Percentiles rank a stretch among this genome's conserved stretches.
These are phyloP conservation scores for Xylariaceae sp. DNA, from an alignment of 2,329 filamentous ascomycete genomes.

Conservation along the genomic window DNA sequence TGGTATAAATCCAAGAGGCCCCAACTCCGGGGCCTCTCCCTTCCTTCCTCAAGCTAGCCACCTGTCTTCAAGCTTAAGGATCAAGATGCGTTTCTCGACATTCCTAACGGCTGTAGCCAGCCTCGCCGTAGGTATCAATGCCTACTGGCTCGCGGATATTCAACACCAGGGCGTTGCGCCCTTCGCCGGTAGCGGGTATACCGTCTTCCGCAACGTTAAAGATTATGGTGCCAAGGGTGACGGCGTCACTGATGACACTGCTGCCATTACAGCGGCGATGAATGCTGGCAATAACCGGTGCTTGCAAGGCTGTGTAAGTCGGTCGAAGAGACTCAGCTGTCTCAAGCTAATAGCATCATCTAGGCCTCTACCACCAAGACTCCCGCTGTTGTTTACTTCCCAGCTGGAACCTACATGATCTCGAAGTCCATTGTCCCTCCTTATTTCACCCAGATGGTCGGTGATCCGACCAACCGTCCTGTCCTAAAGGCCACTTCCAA, in stretches of 20 bases:
- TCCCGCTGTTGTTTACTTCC: slow-evolving; percentile 52
- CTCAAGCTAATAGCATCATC: background rate
- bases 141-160: slow-evolving; percentile 43
- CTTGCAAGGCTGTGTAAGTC: slow-evolving; percentile 48
- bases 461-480: slow-evolving; percentile 62
- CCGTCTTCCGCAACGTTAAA: slow-evolving; percentile 55
- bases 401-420: slow-evolving; percentile 60
- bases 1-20: slow-evolving; percentile 34
- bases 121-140: slow-evolving; percentile 39
- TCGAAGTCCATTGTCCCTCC: slow-evolving; percentile 64
- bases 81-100: slow-evolving; percentile 40
- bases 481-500: slow-evolving; percentile 57
- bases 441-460: slow-evolving; percentile 68
- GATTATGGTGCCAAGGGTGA: slow-evolving; percentile 55
- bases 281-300: slow-evolving; percentile 48
- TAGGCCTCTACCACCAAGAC: slow-evolving; percentile 49
- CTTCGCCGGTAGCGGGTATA: slow-evolving; percentile 47
- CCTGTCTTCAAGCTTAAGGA: slow-evolving; percentile 21
- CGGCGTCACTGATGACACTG: slow-evolving; percentile 53
- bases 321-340: background rate
- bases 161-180: slow-evolving; percentile 52
- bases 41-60: slow-evolving; percentile 19
- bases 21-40: slow-evolving; percentile 22
- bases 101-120: slow-evolving; percentile 39
- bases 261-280: slow-evolving; percentile 53